phyloP scores from a whole-genome alignment of 768 basidiomycete genomes.

The Rhizopogon rudus region DNA sequence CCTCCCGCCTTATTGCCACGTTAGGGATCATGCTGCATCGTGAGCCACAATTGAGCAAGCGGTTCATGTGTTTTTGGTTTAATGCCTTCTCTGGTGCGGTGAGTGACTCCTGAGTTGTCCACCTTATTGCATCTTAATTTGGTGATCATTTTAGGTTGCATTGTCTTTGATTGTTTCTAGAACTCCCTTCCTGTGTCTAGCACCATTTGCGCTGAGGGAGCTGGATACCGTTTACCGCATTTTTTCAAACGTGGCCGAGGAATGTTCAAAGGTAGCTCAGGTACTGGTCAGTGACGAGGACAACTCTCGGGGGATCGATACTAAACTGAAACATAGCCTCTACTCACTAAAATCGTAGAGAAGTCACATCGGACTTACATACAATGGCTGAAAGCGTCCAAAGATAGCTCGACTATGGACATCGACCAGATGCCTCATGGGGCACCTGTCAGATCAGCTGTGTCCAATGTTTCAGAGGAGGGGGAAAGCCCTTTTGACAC shows the following conservation, averaged over 20 bases:
- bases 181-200: constrained; percentile 52
- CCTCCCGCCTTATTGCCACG: constrained; percentile 52
- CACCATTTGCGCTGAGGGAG: constrained; percentile 55
- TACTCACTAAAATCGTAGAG: constrained; percentile 50
- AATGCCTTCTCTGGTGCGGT: constrained; percentile 71
- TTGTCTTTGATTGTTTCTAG: constrained; percentile 61
- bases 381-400: constrained; percentile 30
- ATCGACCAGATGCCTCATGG: constrained; percentile 13
- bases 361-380: constrained; percentile 44
- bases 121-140: constrained; percentile 1
- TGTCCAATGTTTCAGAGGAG: not conserved
- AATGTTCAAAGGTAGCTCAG: constrained; percentile 57
- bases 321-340: constrained; percentile 32
- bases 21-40: constrained; percentile 51
- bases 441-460: not conserved
- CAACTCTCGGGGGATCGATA: not conserved
- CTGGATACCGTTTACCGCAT: constrained; percentile 54
- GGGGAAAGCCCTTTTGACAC: constrained; percentile 13
- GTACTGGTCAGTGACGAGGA: constrained; percentile 41
- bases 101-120: constrained; percentile 22
- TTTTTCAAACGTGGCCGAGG: constrained; percentile 51
- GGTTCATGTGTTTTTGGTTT: constrained; percentile 72
- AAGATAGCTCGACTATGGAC: constrained; percentile 19
- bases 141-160: constrained; percentile 40
- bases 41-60: constrained; percentile 55